Evolutionary conservation across 345 rosid species (phyloP).

Genomic region (Gynandropsis gynandra): DNA sequence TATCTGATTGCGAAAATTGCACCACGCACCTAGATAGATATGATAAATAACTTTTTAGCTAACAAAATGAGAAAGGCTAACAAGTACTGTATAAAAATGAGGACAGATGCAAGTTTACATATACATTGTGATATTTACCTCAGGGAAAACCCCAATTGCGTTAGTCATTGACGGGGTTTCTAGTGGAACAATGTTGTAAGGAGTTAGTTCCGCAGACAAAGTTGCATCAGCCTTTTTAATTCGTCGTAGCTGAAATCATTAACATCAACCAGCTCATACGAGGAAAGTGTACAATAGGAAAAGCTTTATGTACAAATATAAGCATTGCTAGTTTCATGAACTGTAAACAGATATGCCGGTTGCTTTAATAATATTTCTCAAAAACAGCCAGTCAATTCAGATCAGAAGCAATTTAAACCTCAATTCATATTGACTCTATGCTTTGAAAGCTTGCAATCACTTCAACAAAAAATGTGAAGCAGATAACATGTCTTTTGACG

Average conservation of each 20-base stretch:
- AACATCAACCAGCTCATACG: conserved; percentile 16
- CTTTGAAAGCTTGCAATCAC: conserved; percentile 14
- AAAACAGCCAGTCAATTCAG: conserved; percentile 1
- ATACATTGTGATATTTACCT: conserved; percentile 45
- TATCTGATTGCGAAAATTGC: conserved; percentile 79
- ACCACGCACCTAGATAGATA: conserved; percentile 67
- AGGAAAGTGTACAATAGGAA: conserved; percentile 14
- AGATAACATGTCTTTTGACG: conserved; percentile 3
- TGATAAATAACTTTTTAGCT: conserved; percentile 10
- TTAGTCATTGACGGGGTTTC: conserved; percentile 83
- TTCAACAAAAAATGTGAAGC: conserved; percentile 7
- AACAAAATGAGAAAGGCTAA: conserved; percentile 14
- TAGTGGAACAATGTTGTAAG: conserved; percentile 88
- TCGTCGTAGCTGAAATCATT: conserved; percentile 53
- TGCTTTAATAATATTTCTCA: not conserved
- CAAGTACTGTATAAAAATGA: not conserved
- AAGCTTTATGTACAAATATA: not conserved
- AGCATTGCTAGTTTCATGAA: too few species aligned
- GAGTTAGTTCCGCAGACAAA: conserved; percentile 63
- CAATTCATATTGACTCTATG: not conserved
- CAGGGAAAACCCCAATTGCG: conserved; percentile 83
- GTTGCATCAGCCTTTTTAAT: conserved; percentile 56
- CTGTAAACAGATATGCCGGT: too few species aligned
- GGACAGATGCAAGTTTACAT: not conserved
- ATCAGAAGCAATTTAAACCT: conserved; percentile 8